Conservation (phyloP, 2,329 filamentous ascomycete genomes). For the Aspergillus fumigatus region DNA sequence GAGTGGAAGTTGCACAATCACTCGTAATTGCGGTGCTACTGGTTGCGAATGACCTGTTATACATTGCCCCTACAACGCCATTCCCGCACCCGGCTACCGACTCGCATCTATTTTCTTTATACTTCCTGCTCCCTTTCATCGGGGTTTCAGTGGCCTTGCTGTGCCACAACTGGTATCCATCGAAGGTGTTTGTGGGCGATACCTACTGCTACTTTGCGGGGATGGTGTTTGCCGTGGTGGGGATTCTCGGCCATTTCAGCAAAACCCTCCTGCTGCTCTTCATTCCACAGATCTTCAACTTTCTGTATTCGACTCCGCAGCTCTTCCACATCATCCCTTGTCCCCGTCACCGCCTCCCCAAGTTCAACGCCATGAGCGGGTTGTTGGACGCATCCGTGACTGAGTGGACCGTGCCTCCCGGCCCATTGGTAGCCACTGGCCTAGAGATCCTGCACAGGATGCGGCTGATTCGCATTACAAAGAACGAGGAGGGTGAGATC, state of each 20-base stretch:
- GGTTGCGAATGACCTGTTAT: slow-evolving; percentile 80
- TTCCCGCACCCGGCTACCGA: slow-evolving; percentile 92
- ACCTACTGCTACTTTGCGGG: slow-evolving; percentile 99
- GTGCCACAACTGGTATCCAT: slow-evolving; percentile 92
- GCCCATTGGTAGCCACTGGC: slow-evolving; percentile 55
- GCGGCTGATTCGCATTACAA: slow-evolving; percentile 62
- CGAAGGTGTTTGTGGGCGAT: slow-evolving; percentile 92
- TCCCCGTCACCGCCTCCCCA: slow-evolving; percentile 84
- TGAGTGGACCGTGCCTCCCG: slow-evolving; percentile 69
- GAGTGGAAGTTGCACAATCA: slow-evolving; percentile 93
- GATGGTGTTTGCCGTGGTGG: slow-evolving; percentile 97
- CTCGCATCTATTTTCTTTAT: slow-evolving; percentile 92
- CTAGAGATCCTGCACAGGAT: slow-evolving; percentile 67
- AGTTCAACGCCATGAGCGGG: slow-evolving; percentile 79
- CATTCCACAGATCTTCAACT: slow-evolving; percentile 94
- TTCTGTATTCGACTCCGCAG: slow-evolving; percentile 87
- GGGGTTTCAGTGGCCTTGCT: slow-evolving; percentile 85
- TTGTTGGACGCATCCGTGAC: slow-evolving; percentile 83
- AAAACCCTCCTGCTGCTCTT: slow-evolving; percentile 91
- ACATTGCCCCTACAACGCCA: slow-evolving; percentile 67
- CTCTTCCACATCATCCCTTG: slow-evolving; percentile 87
- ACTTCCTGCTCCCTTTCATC: slow-evolving; percentile 88
- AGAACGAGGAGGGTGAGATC: slow-evolving; percentile 65
- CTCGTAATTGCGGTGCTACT: slow-evolving; percentile 83
- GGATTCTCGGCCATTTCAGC: slow-evolving; percentile 94